Evolutionary conservation across 768 basidiomycete species (phyloP).

Genomic region (Termitomyces sp.): DNA sequence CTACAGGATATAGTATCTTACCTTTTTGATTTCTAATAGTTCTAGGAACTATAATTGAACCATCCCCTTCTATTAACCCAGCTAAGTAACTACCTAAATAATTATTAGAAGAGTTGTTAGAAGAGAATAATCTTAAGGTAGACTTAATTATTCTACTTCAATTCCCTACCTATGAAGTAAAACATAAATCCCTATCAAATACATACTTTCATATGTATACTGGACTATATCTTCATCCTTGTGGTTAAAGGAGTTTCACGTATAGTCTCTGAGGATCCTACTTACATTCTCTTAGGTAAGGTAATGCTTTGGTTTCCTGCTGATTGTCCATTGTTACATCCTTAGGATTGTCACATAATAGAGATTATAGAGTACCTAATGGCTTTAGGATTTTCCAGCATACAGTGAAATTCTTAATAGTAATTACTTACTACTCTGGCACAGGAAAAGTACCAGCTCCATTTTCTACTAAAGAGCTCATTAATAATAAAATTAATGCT

Average conservation of each 20-base stretch:
- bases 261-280: slow-evolving; percentile 7
- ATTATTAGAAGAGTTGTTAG: background rate
- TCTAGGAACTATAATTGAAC: background rate
- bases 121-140: background rate
- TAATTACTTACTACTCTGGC: background rate
- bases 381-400: background rate
- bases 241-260: background rate
- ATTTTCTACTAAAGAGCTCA: background rate
- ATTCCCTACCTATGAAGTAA: background rate
- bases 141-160: background rate
- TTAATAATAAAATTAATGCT: slow-evolving; percentile 1
- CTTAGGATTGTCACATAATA: background rate
- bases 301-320: slow-evolving; percentile 1
- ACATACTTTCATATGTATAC: background rate
- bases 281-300: background rate
- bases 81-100: background rate
- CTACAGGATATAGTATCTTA: background rate
- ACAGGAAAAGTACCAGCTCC: background rate
- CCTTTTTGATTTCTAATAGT: background rate
- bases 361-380: background rate
- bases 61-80: background rate
- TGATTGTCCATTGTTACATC: slow-evolving; percentile 1
- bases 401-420: background rate
- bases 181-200: background rate
- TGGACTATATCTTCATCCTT: background rate